Conservation (phyloP, 2,329 filamentous ascomycete genomes). For the Colletotrichum sp. region DNA sequence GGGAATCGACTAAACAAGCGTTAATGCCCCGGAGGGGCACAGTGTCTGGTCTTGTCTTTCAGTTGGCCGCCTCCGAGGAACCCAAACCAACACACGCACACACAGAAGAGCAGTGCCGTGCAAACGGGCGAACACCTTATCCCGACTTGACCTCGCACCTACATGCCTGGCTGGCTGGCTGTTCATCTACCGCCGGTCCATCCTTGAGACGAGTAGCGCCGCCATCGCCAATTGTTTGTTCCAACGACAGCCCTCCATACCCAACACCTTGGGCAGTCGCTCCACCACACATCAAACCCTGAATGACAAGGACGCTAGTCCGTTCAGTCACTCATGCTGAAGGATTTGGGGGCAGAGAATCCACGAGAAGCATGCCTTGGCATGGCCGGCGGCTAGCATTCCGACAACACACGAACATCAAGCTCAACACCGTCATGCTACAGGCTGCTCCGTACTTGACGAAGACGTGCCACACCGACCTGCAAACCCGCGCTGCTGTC, state of each 20-base stretch:
- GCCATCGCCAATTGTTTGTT: conserved; percentile 13
- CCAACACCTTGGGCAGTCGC: neutral
- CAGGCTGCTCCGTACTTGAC: neutral
- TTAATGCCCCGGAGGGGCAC: conserved; percentile 22
- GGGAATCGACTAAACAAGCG: conserved; percentile 24
- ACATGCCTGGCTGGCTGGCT: neutral
- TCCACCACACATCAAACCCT: neutral
- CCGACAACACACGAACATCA: neutral
- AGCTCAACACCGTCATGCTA: neutral
- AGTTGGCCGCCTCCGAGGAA: conserved; percentile 11
- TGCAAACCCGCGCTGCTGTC: neutral
- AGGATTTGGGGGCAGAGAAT: neutral
- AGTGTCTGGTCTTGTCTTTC: conserved; percentile 16
- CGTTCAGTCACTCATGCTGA: neutral
- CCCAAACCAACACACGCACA: conserved; percentile 9
- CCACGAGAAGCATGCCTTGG: neutral
- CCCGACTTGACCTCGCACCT: conserved; percentile 4
- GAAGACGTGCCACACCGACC: neutral
- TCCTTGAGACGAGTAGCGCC: conserved; percentile 4
- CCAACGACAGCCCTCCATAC: conserved; percentile 4
- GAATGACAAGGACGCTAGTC: neutral
- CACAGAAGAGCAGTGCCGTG: neutral
- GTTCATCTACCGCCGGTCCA: neutral
- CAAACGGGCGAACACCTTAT: neutral
- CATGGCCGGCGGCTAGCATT: neutral